These are phyloP conservation scores for Tricholoma hemisulphureum DNA, from an alignment of 768 basidiomycete genomes.

Conservation along the genomic window DNA sequence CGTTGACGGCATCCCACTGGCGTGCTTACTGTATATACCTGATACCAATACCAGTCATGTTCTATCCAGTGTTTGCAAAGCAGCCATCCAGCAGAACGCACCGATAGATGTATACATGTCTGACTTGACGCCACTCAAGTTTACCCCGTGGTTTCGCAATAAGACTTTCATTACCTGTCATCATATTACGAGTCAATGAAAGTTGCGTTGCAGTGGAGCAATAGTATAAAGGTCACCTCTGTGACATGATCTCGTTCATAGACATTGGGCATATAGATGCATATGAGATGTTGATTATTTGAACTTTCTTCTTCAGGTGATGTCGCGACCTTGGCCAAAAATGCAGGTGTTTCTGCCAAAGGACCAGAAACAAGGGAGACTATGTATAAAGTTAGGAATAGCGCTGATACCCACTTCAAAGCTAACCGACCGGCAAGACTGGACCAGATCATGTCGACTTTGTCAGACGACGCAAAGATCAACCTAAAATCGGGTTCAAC, in stretches of 20 bases:
- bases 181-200: constrained; percentile 6
- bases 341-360: constrained; percentile 55
- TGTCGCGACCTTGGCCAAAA: constrained; percentile 64
- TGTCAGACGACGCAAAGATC: constrained; percentile 60
- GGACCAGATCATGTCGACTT: constrained; percentile 62
- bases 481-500: constrained; percentile 43
- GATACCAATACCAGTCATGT: background rate
- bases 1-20: constrained; percentile 70
- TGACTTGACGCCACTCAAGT: constrained; percentile 68
- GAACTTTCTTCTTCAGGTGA: constrained; percentile 46
- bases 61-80: background rate
- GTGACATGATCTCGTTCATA: constrained; percentile 61
- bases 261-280: constrained; percentile 69
- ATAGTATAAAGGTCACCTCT: constrained; percentile 36
- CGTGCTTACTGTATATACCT: constrained; percentile 77
- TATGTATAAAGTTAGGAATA: constrained; percentile 22
- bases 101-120: constrained; percentile 66
- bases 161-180: constrained; percentile 67
- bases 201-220: background rate
- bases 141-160: constrained; percentile 61
- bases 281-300: constrained; percentile 63
- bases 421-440: constrained; percentile 53
- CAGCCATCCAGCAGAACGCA: constrained; percentile 18
- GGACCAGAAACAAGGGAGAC: constrained; percentile 68
- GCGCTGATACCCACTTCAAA: background rate